These are phyloP conservation scores for Aureobasidium sp. DNA, from an alignment of 2,329 filamentous ascomycete genomes.

Conservation along the genomic window DNA sequence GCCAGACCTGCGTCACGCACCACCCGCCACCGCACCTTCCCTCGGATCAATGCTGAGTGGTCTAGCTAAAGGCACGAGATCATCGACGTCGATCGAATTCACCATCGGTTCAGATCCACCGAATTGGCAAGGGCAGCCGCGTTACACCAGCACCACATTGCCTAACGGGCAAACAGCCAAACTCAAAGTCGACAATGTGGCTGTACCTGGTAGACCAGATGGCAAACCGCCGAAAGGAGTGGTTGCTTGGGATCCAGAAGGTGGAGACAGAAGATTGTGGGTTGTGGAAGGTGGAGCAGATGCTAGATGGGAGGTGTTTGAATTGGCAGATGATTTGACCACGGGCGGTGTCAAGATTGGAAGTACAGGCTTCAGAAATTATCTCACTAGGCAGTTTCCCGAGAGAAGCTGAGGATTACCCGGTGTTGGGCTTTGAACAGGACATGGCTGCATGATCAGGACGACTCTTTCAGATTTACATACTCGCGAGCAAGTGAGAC, in stretches of 20 bases:
- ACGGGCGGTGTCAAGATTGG: conserved; percentile 20
- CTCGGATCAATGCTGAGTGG: conserved; percentile 7
- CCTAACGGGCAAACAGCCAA: conserved; percentile 26
- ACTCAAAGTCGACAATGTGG: conserved; percentile 29
- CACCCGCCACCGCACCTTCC: conserved; percentile 12
- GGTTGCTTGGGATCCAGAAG: conserved; percentile 58
- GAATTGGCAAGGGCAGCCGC: conserved; percentile 29
- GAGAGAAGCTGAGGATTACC: conserved; percentile 1
- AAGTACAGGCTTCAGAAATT: conserved; percentile 25
- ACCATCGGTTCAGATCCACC: conserved; percentile 68
- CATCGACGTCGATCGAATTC: conserved; percentile 60
- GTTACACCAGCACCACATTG: conserved; percentile 24
- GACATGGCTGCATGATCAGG: not conserved
- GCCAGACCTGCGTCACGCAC: conserved; percentile 18
- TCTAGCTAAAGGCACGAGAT: conserved; percentile 49
- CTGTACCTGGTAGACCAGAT: conserved; percentile 44
- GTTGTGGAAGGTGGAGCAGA: conserved; percentile 27
- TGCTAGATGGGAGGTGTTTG: conserved; percentile 27
- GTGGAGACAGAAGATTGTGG: conserved; percentile 18
- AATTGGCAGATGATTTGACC: conserved; percentile 18
- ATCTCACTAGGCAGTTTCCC: conserved; percentile 25
- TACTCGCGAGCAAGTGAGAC: too few species aligned
- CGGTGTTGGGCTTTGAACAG: not conserved
- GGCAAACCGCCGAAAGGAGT: conserved; percentile 68
- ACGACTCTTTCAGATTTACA: not conserved